Evolutionary conservation across 352 stramenopile genomes (phyloP), one percentile per base, ranked within the genome.

Genomic region (Globisporangium acanthophoron): DNA sequence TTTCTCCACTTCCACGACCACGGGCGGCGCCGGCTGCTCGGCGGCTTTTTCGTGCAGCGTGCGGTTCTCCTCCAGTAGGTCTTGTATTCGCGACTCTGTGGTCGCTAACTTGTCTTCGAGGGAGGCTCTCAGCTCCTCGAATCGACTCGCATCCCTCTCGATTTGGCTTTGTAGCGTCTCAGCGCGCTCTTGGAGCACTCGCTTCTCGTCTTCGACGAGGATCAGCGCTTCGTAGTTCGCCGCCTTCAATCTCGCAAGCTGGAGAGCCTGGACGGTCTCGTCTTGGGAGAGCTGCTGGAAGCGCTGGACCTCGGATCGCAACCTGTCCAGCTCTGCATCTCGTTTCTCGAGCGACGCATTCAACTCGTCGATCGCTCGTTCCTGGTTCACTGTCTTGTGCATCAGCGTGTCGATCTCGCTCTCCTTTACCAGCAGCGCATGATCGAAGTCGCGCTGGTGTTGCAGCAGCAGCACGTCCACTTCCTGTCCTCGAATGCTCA

Each of bases 261-360:
- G 80, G 11, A 90, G 69, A 15, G 73, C 78, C 61, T 84, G 78
- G 4, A 90, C 80, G n/a, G 78, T 90, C 9, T 90, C 80, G 39
- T 90, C 80, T 16, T 90, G 70, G 7, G 80, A 90, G 6, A 87
- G 64, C 43, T 83, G 69, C 24, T 74, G 71, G 13, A 74, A 31
- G 13, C 49, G 58, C 44, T 81, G 58, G 0, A 85, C 39, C 44
- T 85, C 71, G 0, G 16, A 50, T 9, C 68, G 64, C 11, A 79
- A 47, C 24, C 46, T 65, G 20, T 67, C 29, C 1, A 81, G 39
- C 52, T 87, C 71, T 0, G 58, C 51, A 50, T 71, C 65, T 18
- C 73, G 29, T 16, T 59, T 69, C 0, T 35, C 20, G 33, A 74
- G 75, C n/a, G 54, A 29, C 21, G 70, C 55, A 0, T 68, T 56